Base-by-base conservation (phyloP, 2,329 filamentous ascomycete species). In the Macroventuria anomochaeta region DNA sequence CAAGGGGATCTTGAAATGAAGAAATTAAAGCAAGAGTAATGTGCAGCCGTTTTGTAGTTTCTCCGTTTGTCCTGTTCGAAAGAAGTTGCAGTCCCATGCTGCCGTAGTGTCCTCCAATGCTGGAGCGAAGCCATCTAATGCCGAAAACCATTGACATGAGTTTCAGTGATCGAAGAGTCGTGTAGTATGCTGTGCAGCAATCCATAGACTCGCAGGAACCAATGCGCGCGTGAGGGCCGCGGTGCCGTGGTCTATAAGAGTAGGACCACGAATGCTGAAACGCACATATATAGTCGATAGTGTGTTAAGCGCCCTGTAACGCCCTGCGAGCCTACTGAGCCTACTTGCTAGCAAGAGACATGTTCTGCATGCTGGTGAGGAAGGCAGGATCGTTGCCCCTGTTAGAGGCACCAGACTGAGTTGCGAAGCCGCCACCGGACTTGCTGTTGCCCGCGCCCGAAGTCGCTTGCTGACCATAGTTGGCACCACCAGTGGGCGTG, bases 341-440 rank as follows among this genome's bases (percentile, higher is more conserved):
- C 56, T 59, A 66, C 40, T 65, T 66, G 51, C 40, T 44, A 29
- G 43, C 47, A 15, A 70, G 58, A 32, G 62, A 62, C 53, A 71
- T 52, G 52, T 65, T 68, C n/a, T 68, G 64, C 58, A 69, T 62
- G 15, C 63, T 63, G 12, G 46, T 42, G 28, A 64, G 13, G 33
- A 64, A 37, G 18, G 55, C 31, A 8, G 58, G 46, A 25, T 67
- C 61, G 20, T 58, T 60, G 29, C 52, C 46, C 17, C 55, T 46
- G 43, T 57, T 56, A 31, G 59, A 56, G n/a, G 57, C 32, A 23
- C 32, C 29, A 6, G n/a, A 13, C 3, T 44, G 31, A 8, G 20
- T 20, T 25, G 29, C 4, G 11, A 21, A 18, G 20, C 41, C 31
- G 5, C 26, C 17, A n/a, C 34, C 44, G 32, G 31, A 25, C 31